phyloP scores from a whole-genome alignment of 176 grass and related monocot species.

The Carex myosuroides region DNA sequence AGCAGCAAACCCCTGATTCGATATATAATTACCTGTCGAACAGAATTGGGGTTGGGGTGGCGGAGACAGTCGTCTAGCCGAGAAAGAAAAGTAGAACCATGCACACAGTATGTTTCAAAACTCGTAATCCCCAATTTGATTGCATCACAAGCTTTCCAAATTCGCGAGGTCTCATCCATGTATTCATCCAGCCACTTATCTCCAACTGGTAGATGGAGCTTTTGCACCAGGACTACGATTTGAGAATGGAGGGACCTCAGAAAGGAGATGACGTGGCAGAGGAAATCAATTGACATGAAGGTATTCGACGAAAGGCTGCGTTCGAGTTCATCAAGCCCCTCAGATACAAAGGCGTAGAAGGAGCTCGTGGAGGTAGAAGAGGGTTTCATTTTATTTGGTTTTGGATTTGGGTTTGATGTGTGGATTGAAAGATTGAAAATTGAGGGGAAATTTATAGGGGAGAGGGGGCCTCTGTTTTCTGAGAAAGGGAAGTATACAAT shows the following conservation, averaged over 20 bases:
- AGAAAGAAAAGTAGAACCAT: conserved; percentile 36
- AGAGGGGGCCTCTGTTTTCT: conserved; percentile 12
- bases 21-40: conserved; percentile 46
- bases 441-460: conserved; percentile 21
- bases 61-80: conserved; percentile 59
- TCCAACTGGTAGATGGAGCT: conserved; percentile 82
- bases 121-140: conserved; percentile 67
- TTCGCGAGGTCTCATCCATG: conserved; percentile 90
- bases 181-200: conserved; percentile 97
- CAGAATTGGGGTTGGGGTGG: conserved; percentile 41
- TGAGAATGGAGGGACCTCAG: conserved; percentile 65
- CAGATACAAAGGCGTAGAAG: conserved; percentile 70
- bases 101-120: conserved; percentile 64
- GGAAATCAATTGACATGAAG: conserved; percentile 41
- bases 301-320: conserved; percentile 19
- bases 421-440: conserved; percentile 4
- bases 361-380: conserved; percentile 39
- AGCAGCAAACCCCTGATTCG: neutral
- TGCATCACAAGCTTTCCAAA: conserved; percentile 87
- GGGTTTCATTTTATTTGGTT: conserved; percentile 23
- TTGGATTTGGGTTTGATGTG: conserved; percentile 1
- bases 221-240: conserved; percentile 57
- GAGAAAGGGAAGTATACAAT: neutral
- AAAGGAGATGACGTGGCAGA: conserved; percentile 44
- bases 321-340: conserved; percentile 69